These are phyloP conservation scores for Moesziomyces globuligerus DNA, from an alignment of 1,284 basidiomycete species.

Conservation along the genomic window DNA sequence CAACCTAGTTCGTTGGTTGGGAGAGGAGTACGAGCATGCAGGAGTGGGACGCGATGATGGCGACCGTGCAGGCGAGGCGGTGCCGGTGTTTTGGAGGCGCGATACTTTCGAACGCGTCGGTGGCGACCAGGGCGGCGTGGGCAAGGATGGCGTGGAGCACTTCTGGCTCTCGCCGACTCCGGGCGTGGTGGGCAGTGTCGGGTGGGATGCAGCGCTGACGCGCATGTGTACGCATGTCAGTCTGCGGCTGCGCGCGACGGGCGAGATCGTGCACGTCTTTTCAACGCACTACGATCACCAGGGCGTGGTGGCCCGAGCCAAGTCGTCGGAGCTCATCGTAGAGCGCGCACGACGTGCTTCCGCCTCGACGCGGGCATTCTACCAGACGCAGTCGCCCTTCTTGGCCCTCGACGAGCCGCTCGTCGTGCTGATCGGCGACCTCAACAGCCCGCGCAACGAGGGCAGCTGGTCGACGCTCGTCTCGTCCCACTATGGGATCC, in stretches of 20 bases:
- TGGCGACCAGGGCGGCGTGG: conserved; percentile 37
- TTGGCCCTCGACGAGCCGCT: conserved; percentile 27
- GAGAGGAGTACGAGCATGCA: conserved; percentile 41
- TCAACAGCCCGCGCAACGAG: conserved; percentile 54
- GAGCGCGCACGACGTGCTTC: conserved; percentile 31
- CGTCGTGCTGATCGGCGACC: conserved; percentile 49
- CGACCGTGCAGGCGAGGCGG: conserved; percentile 40
- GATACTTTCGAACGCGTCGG: conserved; percentile 35
- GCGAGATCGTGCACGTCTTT: conserved; percentile 51
- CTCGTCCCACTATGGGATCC: conserved; percentile 33
- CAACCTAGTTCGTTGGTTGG: conserved; percentile 23
- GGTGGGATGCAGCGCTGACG: conserved; percentile 55
- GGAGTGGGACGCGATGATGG: conserved; percentile 53
- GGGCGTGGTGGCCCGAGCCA: conserved; percentile 40
- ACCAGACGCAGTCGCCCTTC: not conserved
- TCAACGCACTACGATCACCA: conserved; percentile 57
- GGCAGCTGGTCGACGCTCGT: conserved; percentile 46
- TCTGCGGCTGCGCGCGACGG: conserved; percentile 20
- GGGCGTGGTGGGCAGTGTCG: conserved; percentile 32
- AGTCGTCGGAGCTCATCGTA: conserved; percentile 45
- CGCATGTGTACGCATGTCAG: conserved; percentile 58
- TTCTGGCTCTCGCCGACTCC: conserved; percentile 55
- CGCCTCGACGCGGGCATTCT: conserved; percentile 4
- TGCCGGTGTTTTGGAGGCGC: conserved; percentile 47
- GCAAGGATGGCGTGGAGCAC: conserved; percentile 46